Conservation (phyloP, 192 early-diverging fungal species). For the Thamnidium elegans region DNA sequence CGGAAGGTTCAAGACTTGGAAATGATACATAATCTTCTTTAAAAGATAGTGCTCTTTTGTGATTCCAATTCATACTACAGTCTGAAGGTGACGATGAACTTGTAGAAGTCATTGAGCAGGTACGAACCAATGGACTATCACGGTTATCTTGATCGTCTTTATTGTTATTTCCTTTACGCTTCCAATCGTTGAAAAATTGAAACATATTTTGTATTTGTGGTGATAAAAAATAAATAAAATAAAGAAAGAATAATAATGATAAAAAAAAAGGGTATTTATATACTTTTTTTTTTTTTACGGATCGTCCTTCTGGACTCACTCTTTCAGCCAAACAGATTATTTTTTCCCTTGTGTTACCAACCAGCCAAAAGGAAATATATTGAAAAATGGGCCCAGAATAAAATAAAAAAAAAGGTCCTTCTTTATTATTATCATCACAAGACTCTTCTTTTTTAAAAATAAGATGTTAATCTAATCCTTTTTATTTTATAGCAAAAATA, state of each 20-base stretch:
- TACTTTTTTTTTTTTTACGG: not conserved
- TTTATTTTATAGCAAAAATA: no score
- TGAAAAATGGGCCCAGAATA: not conserved
- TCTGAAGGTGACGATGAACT: conserved; percentile 15
- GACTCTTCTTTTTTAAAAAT: no score
- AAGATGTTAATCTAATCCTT: no score
- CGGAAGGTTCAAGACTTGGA: conserved; percentile 13
- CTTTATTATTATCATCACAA: not conserved
- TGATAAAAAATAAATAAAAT: not conserved
- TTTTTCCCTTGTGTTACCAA: not conserved
- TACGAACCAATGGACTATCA: not conserved
- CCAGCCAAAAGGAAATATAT: not conserved
- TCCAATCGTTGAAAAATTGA: conserved; percentile 20
- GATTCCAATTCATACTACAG: conserved; percentile 20
- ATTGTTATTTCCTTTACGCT: conserved; percentile 11
- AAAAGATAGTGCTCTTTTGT: conserved; percentile 16
- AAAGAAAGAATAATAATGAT: not conserved
- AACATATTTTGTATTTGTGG: not conserved
- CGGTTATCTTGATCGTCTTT: not conserved
- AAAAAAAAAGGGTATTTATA: not conserved
- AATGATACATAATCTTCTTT: conserved; percentile 27
- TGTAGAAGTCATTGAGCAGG: conserved; percentile 8
- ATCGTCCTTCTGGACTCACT: not conserved
- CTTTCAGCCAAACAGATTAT: not conserved
- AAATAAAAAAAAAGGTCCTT: not conserved